phyloP scores from a whole-genome alignment of 2,329 filamentous ascomycete genomes.

The Ascochyta lentis region DNA sequence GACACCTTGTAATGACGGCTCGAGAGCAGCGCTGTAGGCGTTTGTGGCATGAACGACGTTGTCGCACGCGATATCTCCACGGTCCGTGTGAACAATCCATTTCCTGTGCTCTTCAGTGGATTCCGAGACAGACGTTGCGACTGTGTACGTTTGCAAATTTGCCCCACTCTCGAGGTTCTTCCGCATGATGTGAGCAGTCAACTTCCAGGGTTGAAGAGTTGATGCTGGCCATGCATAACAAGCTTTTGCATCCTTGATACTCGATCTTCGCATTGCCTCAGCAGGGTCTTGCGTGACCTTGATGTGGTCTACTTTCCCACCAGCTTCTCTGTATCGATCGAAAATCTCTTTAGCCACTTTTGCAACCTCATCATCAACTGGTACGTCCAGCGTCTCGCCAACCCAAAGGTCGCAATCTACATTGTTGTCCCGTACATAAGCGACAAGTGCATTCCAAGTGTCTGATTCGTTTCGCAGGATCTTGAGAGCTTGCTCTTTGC shows the following conservation, averaged over 20 bases:
- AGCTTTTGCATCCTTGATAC: slow-evolving; percentile 31
- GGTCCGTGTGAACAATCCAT: slow-evolving; percentile 29
- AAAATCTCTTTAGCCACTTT: slow-evolving; percentile 28
- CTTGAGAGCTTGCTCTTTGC: slow-evolving; percentile 34
- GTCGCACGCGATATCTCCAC: slow-evolving; percentile 29
- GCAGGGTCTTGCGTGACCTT: slow-evolving; percentile 26
- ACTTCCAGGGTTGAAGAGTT: slow-evolving; percentile 37
- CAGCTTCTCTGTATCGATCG: slow-evolving; percentile 26
- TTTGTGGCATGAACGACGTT: slow-evolving; percentile 35
- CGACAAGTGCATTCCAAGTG: slow-evolving; percentile 31
- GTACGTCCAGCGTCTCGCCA: slow-evolving; percentile 37
- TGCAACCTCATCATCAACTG: slow-evolving; percentile 33
- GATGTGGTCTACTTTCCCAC: slow-evolving; percentile 33
- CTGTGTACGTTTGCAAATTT: slow-evolving; percentile 34
- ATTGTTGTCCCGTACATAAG: slow-evolving; percentile 28
- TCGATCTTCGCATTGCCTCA: slow-evolving; percentile 22
- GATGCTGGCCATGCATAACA: slow-evolving; percentile 37
- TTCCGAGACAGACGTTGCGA: slow-evolving; percentile 19
- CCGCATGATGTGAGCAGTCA: slow-evolving; percentile 38
- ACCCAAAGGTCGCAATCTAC: slow-evolving; percentile 40
- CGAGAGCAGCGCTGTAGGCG: slow-evolving; percentile 35
- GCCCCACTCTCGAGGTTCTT: slow-evolving; percentile 24
- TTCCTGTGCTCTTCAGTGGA: slow-evolving; percentile 8
- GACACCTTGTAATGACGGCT: slow-evolving; percentile 26
- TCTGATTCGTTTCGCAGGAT: slow-evolving; percentile 36